Evolutionary conservation across 2,329 filamentous ascomycete species (phyloP).

Genomic region (Juglanconis sp.): DNA sequence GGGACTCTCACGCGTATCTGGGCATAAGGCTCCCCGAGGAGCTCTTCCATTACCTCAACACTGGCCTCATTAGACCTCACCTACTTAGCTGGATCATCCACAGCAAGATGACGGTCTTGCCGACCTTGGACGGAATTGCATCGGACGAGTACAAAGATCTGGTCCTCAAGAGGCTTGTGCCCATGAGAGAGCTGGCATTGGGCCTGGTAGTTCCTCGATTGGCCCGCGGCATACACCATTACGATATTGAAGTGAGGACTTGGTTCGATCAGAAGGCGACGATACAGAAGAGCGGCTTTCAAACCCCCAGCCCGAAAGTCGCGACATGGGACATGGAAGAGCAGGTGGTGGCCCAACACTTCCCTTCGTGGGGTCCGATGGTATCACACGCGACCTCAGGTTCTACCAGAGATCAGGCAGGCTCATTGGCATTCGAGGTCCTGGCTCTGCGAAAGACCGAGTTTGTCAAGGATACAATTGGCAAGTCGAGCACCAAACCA

Average conservation of each 20-base stretch:
- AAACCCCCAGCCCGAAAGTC: constrained; percentile 44
- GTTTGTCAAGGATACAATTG: constrained; percentile 67
- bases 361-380: constrained; percentile 28
- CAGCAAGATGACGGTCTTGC: constrained; percentile 71
- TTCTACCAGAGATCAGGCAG: constrained; percentile 34
- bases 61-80: constrained; percentile 74
- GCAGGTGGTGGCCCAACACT: constrained; percentile 46
- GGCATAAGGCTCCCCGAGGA: constrained; percentile 88
- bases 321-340: constrained; percentile 73
- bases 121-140: constrained; percentile 81
- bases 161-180: constrained; percentile 69
- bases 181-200: constrained; percentile 72
- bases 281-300: constrained; percentile 45
- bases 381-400: not conserved
- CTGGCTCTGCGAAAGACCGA: constrained; percentile 65
- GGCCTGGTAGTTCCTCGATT: constrained; percentile 75
- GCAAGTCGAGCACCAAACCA: constrained; percentile 44
- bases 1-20: constrained; percentile 84
- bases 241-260: constrained; percentile 70
- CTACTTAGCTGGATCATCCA: constrained; percentile 81
- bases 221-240: constrained; percentile 79
- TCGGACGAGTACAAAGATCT: constrained; percentile 79
- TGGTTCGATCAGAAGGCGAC: constrained; percentile 79
- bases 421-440: constrained; percentile 58
- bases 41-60: constrained; percentile 84